A percentile compares a stretch with the other conserved stretches of the same genome.
These are phyloP conservation scores for Tubosaeta sp. DNA, from an alignment of 768 basidiomycete genomes.

Conservation along the genomic window DNA sequence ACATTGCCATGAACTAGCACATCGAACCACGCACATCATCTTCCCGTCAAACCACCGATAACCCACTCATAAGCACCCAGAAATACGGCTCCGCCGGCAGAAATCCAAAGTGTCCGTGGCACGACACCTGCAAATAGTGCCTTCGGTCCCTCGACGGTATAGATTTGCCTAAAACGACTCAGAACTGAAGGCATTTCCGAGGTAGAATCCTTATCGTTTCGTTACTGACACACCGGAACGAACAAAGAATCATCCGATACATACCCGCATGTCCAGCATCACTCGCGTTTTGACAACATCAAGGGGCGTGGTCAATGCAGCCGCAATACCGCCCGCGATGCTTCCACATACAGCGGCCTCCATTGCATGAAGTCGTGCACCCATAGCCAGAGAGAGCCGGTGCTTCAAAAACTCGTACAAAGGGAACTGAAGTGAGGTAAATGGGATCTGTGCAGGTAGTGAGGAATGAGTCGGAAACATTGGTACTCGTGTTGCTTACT, in stretches of 20 bases:
- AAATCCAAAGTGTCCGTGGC: conserved; percentile 95
- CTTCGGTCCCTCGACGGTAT: conserved; percentile 59
- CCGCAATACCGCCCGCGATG: conserved; percentile 86
- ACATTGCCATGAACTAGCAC: neutral
- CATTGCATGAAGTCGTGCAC: conserved; percentile 57
- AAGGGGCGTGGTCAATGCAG: conserved; percentile 86
- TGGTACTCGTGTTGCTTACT: conserved; percentile 29
- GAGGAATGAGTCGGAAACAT: neutral
- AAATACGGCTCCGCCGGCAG: conserved; percentile 94
- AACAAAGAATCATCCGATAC: conserved; percentile 17
- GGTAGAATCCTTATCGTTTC: conserved; percentile 41
- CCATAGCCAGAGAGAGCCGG: conserved; percentile 50
- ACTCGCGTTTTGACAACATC: conserved; percentile 97
- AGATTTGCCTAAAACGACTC: conserved; percentile 61
- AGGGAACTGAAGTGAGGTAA: conserved; percentile 94
- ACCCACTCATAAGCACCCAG: conserved; percentile 94
- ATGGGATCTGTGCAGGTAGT: conserved; percentile 68
- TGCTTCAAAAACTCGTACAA: conserved; percentile 86
- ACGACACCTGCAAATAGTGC: conserved; percentile 85
- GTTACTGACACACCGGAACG: neutral
- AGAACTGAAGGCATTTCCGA: conserved; percentile 52
- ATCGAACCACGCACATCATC: conserved; percentile 5
- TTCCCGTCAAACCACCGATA: conserved; percentile 44
- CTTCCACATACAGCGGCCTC: conserved; percentile 89
- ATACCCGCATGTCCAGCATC: conserved; percentile 87